A percentile compares a stretch with the other conserved stretches of the same genome.
Evolutionary conservation across 345 rosid genomes (phyloP).

Genomic region (thale cress (Arabidopsis thaliana)): DNA sequence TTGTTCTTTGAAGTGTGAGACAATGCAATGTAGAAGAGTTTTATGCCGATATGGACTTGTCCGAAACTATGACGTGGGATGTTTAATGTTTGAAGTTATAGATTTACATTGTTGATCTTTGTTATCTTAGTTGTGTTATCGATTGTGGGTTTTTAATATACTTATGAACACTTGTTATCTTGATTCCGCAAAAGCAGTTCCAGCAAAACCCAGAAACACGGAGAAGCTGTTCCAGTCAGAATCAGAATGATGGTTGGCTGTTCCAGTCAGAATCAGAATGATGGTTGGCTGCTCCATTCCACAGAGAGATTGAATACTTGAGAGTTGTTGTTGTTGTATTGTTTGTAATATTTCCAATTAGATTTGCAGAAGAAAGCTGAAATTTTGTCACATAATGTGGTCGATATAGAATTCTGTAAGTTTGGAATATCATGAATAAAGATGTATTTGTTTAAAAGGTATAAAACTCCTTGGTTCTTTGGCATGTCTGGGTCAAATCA

Average conservation of each 20-base stretch:
- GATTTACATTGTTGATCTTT: not conserved
- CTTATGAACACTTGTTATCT: slow-evolving; percentile 21
- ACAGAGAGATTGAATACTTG: not conserved
- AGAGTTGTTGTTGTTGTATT: slow-evolving; percentile 25
- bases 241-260: slow-evolving; percentile 33
- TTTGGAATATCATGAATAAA: slow-evolving; percentile 18
- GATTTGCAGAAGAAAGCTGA: slow-evolving; percentile 11
- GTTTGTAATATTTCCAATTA: not conserved
- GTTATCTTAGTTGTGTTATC: not conserved
- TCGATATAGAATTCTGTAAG: not conserved
- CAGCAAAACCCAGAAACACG: slow-evolving; percentile 15
- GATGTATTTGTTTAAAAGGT: not conserved
- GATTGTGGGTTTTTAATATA: slow-evolving; percentile 1
- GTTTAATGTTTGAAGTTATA: slow-evolving; percentile 1
- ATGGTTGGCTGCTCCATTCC: slow-evolving; percentile 23
- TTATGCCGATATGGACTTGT: not conserved
- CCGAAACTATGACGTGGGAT: slow-evolving; percentile 2
- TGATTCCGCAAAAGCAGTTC: slow-evolving; percentile 27
- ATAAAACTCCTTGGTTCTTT: not conserved
- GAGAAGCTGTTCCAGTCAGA: slow-evolving; percentile 25
- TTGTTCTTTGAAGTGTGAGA: slow-evolving; percentile 1
- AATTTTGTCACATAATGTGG: slow-evolving; percentile 12
- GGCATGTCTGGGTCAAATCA: not conserved
- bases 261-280: slow-evolving; percentile 27
- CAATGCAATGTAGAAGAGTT: not conserved